phyloP scores from a whole-genome alignment of 176 grass and related monocot species.

The Oryza coarctata region DNA sequence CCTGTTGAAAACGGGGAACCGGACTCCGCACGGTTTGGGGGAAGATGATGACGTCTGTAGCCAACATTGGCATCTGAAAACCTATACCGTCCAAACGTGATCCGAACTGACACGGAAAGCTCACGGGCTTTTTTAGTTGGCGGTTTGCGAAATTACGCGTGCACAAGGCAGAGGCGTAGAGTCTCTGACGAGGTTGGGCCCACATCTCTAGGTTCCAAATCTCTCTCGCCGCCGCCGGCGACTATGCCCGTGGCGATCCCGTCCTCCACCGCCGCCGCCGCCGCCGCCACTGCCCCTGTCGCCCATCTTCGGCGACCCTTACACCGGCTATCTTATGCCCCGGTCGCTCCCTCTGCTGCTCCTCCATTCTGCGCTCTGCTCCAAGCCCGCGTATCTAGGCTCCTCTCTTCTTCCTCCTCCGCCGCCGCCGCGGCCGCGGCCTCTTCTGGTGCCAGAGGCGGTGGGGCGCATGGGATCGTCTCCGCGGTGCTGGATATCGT shows the following conservation, averaged over 20 bases:
- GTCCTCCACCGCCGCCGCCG: constrained; percentile 9
- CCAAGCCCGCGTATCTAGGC: constrained; percentile 47
- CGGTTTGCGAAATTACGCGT: neutral
- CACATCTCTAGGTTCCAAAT: constrained; percentile 28
- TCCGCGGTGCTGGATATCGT: constrained; percentile 69
- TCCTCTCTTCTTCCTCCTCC: constrained; percentile 40
- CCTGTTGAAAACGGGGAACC: too few relatives aligned
- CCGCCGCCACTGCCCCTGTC: constrained; percentile 16
- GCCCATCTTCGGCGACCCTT: constrained; percentile 43
- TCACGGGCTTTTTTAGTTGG: neutral
- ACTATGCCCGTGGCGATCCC: constrained; percentile 54
- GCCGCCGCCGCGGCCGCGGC: neutral
- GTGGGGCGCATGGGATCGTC: constrained; percentile 27
- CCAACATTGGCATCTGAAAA: too few relatives aligned
- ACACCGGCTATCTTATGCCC: constrained; percentile 61
- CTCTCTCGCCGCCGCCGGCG: constrained; percentile 39
- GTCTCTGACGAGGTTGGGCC: neutral
- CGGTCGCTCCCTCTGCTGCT: constrained; percentile 51
- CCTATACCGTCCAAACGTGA: too few relatives aligned
- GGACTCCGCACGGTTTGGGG: too few relatives aligned
- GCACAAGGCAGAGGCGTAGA: neutral
- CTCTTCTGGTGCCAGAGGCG: neutral
- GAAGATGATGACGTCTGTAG: too few relatives aligned
- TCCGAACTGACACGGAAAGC: neutral
- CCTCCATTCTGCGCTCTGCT: constrained; percentile 39